Evolutionary conservation across 2,329 filamentous ascomycete genomes (phyloP), one percentile per base, ranked within the genome.

Genomic region (Alternaria alternata): DNA sequence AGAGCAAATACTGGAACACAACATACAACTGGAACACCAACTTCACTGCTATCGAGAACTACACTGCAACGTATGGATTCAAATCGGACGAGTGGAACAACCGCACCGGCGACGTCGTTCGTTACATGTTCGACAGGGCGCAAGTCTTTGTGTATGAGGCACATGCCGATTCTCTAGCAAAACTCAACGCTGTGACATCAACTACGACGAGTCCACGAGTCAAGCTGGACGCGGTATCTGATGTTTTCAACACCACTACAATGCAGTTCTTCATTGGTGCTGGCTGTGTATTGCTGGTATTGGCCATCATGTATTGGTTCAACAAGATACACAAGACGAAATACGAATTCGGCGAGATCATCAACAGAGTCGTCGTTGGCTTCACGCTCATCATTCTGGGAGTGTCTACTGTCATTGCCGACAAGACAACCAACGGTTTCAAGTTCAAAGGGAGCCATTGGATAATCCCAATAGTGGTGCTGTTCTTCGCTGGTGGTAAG

Each of bases 231-330:
- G 61, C 63, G n/a, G 59, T 71, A 18, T 71, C 57, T 16, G 62
- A 63, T n/a, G 64, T 71, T 1, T 71, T 70, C 60, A 69, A 71
- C 26, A 64, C 65, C 1, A 70, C 65, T 2, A 64, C 71, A 4
- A 64, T 70, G 59, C 68, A 72, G n/a, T 71, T 73, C 43, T 73
- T 67, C 44, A 67, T 68, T 26, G 65, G 67, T 16, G 68, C 60
- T 9, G 69, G 68, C 9, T 57, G 61, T 6, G 80, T 87, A 38
- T 73, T 88, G 7, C 84, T 86, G 0, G 76, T 87, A 3, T 73
- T 88, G 7, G 83, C 85, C 2, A 66, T 86, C 22, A 86, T 88
- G 84, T 87, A 87, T 62, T 81, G 87, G 51, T 87, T 85, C 42
- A 84, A 84, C 63, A 69, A 68, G 44, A 59, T 68, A 42, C 66